These are phyloP conservation scores for Adenanthera pavonina DNA, from an alignment of 306 rosid genomes.

Conservation along the genomic window DNA sequence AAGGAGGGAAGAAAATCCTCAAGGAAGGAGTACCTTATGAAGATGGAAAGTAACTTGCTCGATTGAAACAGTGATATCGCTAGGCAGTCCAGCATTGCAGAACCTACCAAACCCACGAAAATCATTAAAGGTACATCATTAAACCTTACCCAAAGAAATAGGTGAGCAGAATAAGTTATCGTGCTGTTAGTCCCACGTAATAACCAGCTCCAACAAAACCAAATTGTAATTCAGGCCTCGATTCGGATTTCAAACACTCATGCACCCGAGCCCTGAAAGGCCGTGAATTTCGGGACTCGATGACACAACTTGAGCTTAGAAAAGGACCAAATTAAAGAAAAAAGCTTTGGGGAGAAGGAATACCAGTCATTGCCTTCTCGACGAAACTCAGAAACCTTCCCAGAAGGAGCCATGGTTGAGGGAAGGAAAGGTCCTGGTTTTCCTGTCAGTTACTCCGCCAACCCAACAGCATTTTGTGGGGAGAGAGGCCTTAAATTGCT, in stretches of 20 bases:
- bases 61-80: slow-evolving; percentile 61
- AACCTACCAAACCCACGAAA: slow-evolving; percentile 47
- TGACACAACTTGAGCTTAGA: neutral
- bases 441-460: slow-evolving; percentile 45
- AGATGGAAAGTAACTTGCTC: slow-evolving; percentile 62
- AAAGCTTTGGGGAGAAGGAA: slow-evolving; percentile 19
- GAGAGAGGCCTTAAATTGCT: slow-evolving; percentile 39
- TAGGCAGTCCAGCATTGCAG: slow-evolving; percentile 64
- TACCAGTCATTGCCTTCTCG: slow-evolving; percentile 86
- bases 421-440: slow-evolving; percentile 36
- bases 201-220: neutral
- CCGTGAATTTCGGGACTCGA: slow-evolving; percentile 9
- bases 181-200: slow-evolving; percentile 24
- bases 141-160: neutral
- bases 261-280: neutral
- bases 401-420: slow-evolving; percentile 76
- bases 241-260: slow-evolving; percentile 1
- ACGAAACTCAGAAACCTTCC: slow-evolving; percentile 77
- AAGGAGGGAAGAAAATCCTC: neutral
- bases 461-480: slow-evolving; percentile 45
- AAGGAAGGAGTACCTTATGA: slow-evolving; percentile 58
- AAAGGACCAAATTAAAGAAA: slow-evolving; percentile 5
- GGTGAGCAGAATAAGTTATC: slow-evolving; percentile 32
- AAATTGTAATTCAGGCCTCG: neutral
- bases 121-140: neutral